Base-by-base conservation (phyloP, 352 stramenopile species). In the Phytopythium cucurbitacearum region DNA sequence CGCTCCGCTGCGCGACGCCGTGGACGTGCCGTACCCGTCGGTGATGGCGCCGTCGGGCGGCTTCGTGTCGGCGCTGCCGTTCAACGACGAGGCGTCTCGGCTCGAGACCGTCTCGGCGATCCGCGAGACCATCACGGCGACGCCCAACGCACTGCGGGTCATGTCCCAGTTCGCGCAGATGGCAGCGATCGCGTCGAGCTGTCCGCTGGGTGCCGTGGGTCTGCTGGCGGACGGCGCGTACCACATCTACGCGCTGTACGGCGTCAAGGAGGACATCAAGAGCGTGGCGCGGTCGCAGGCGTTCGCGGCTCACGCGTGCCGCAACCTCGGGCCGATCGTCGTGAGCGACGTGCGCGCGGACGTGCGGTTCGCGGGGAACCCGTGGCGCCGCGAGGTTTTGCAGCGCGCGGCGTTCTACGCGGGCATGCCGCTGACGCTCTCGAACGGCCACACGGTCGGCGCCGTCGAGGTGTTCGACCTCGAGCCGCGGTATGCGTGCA, bases 81-180 rank as follows among this genome's bases (percentile, higher is more conserved):
- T 88, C 33, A 74, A 89, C 51, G 76, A 92, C 15, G 81, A 92
- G 49, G 51, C 42, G 10, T 76, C 80, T 37, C 75, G 79, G 0
- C 44, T 88, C 2, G 58, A 59, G 21, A 75, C 69, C 0, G 77
- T 89, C 13, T 60, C 77, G 11, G 54, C 55, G 13, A 58, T 91
- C 34, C 53, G 65, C 15, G 60, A 65, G 10, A 80, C 68, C 13
- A 57, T 89, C 21, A 60, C 69, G 21, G 71, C 63, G 1, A 71
- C 74, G 1, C 64, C 74, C 0, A 69, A 66, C 45, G 53, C 71
- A 4, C 63, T 67, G 21, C 68, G 81, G 48, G 71, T 76, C 21
- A 69, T 92, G 33, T 57, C 62, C 34, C 80, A 92, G 50, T 79
- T 92, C 51, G 85, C 73, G 52, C 79, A 77, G 40, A 91, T 94